These are phyloP conservation scores for Alternaria ethzedia DNA, from an alignment of 2,329 filamentous ascomycete genomes.

Conservation along the genomic window DNA sequence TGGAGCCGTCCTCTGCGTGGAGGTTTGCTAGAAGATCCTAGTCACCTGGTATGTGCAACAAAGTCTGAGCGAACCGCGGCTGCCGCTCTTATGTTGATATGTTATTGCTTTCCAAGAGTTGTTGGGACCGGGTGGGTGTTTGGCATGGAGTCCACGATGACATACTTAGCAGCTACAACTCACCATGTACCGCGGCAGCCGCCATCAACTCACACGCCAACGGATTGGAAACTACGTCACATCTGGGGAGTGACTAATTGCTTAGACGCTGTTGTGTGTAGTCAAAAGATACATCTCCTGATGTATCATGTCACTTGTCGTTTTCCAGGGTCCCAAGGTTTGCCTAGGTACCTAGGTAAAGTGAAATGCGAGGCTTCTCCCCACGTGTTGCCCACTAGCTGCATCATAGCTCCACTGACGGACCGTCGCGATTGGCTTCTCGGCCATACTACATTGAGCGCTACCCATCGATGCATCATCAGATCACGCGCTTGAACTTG, in stretches of 20 bases:
- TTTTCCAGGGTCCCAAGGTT: neutral
- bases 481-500: neutral
- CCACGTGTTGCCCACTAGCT: conserved; percentile 4
- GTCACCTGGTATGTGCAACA: neutral
- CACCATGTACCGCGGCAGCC: neutral
- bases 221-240: neutral
- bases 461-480: neutral
- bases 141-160: neutral
- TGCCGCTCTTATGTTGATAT: neutral
- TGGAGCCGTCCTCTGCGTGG: neutral
- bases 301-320: neutral
- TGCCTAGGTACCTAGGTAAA: neutral
- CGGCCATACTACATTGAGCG: neutral
- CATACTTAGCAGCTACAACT: neutral
- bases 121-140: neutral
- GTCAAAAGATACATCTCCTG: neutral
- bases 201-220: neutral
- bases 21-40: neutral
- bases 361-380: neutral
- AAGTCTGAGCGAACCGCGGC: neutral
- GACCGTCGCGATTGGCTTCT: conserved; percentile 4
- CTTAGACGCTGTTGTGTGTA: neutral
- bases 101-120: neutral
- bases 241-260: neutral
- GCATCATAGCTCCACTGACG: neutral